Conservation (phyloP, 768 basidiomycete species). For the Hygrophorus pudorinus region DNA sequence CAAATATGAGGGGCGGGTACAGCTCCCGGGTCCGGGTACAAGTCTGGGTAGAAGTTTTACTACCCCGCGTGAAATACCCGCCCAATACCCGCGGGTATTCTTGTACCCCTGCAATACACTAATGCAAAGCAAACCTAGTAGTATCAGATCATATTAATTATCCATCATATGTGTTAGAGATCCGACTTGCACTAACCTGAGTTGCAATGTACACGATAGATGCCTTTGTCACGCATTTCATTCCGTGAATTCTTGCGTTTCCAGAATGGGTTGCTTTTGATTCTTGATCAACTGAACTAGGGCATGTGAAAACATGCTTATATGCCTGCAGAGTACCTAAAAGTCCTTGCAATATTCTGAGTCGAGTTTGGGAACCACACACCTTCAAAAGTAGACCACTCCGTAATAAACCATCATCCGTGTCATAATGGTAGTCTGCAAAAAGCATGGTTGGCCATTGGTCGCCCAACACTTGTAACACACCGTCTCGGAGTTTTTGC, state of each 20-base stretch:
- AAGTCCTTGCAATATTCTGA: neutral
- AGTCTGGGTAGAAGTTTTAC: too few species aligned
- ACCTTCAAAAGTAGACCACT: neutral
- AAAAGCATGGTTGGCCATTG: too few species aligned
- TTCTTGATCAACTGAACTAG: neutral
- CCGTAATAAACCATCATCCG: neutral
- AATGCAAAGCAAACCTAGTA: slow-evolving; percentile 3
- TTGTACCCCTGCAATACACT: too few species aligned
- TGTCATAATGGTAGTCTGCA: too few species aligned
- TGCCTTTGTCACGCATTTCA: slow-evolving; percentile 2
- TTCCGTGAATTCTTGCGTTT: slow-evolving; percentile 5
- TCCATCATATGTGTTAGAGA: too few species aligned
- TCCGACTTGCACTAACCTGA: neutral
- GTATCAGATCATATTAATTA: neutral
- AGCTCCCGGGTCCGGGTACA: too few species aligned
- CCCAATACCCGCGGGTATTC: too few species aligned
- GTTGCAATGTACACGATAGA: slow-evolving; percentile 6
- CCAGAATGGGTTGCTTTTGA: slow-evolving; percentile 1
- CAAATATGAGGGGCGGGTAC: too few species aligned
- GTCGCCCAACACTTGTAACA: too few species aligned
- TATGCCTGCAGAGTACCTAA: neutral
- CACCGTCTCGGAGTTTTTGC: too few species aligned
- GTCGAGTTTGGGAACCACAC: neutral
- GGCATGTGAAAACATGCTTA: neutral
- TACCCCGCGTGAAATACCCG: too few species aligned